Evolutionary conservation across 2,329 filamentous ascomycete species (phyloP).

Genomic region (Neonectria ditissima): DNA sequence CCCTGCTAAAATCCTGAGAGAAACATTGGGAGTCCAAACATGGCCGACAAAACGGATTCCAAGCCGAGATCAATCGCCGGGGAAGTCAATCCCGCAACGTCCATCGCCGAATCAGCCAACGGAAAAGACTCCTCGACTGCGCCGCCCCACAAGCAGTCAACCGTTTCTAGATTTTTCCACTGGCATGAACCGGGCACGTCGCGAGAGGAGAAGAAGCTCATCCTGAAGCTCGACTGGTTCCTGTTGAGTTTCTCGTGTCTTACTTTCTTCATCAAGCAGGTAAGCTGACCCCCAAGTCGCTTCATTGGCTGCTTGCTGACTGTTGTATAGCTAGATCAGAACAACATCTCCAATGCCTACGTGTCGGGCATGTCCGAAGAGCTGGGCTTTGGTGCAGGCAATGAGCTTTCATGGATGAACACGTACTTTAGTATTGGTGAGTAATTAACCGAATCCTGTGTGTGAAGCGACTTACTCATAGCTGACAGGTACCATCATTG

Average conservation of each 20-base stretch:
- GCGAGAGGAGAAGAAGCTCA: conserved; percentile 57
- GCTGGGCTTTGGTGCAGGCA: conserved; percentile 54
- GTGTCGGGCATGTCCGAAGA: conserved; percentile 61
- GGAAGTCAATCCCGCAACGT: neutral
- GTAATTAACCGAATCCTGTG: neutral
- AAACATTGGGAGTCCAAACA: neutral
- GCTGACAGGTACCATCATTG: conserved; percentile 52
- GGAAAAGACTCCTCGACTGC: neutral
- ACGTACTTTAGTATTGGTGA: conserved; percentile 60
- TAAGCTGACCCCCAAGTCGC: neutral
- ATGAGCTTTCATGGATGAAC: conserved; percentile 59
- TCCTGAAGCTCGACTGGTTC: conserved; percentile 64
- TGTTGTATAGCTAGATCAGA: conserved; percentile 52
- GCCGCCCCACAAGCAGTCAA: neutral
- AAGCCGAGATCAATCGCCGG: neutral
- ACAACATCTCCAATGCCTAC: conserved; percentile 62
- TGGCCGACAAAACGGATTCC: neutral
- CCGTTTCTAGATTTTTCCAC: conserved; percentile 48
- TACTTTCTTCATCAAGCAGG: conserved; percentile 59
- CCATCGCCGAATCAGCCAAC: neutral
- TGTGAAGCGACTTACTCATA: neutral
- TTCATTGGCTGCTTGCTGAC: conserved; percentile 14
- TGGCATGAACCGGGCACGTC: conserved; percentile 58
- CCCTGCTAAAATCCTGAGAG: neutral
- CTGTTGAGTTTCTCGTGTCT: conserved; percentile 54